Evolutionary conservation across 495 filamentous ascomycete genomes (phyloP), one percentile per base, ranked within the genome.

Genomic region (Tuber microsphaerosporum): DNA sequence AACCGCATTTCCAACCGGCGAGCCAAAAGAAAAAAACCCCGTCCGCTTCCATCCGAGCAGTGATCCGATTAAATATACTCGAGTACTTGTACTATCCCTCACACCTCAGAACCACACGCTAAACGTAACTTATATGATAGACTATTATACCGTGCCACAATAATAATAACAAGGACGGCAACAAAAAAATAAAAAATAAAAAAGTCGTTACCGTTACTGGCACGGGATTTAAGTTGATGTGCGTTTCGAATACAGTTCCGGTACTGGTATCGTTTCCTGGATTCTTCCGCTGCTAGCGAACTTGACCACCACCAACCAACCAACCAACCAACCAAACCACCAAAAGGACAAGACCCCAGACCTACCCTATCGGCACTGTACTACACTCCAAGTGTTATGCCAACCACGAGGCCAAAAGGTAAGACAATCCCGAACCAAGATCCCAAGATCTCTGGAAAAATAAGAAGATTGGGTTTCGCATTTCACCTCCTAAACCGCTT

Each of bases 41-140:
- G n/a, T 61, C 51, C 51, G n/a, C 51, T 61, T 61, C 51, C 51
- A 31, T 16, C n/a, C 51, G 51, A 61, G n/a, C n/a, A 61, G 51
- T 12, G 51, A 61, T 61, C 51, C 14, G 51, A 61, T 61, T 61
- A 61, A n/a, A 61, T 61, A 26, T 48, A 37, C 34, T 37, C 34
- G 34, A 37, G 34, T 37, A 37, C n/a, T n/a, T n/a, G n/a, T n/a
- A n/a, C n/a, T n/a, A n/a, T n/a, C n/a, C n/a, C n/a, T n/a, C n/a
- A n/a, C n/a, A n/a, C n/a, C n/a, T n/a, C n/a, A n/a, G n/a, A n/a
- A n/a, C n/a, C n/a, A n/a, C n/a, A n/a, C n/a, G n/a, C n/a, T n/a
- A n/a, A n/a, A n/a, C n/a, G 34, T 37, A 37, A 2, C 34, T 37
- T 37, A 37, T 37, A 37, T 37, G 34, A 37, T 37, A 37, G 34